Base-by-base conservation (phyloP, 2,329 filamentous ascomycete species). In the Aureobasidium subglaciale region DNA sequence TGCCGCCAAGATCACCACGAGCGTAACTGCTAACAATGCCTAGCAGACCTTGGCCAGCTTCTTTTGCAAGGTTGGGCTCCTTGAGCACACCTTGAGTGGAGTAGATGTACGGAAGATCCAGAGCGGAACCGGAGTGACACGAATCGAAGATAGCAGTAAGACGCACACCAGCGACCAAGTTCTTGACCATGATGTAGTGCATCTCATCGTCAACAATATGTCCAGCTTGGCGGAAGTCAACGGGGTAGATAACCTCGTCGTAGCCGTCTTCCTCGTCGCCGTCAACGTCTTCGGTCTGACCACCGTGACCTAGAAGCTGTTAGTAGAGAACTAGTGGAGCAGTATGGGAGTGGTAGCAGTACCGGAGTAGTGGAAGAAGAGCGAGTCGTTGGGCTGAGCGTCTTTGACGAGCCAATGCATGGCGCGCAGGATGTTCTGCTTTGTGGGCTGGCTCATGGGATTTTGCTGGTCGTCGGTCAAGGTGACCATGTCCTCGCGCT, bases 401-500 rank as follows among this genome's bases (percentile, higher is more conserved):
- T 96, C 91, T 73, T 96, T 96, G 57, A 96, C 90, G 18, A 97
- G 76, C 92, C 92, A 97, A 69, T 96, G 91, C 92, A 97, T 97
- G 27, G 92, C 92, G 53, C 92, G 83, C 34, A 97, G 72, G 56
- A 97, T 95, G 68, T 97, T 97, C 63, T 89, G 87, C 71, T 96
- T 96, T 5, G 90, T 96, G 8, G 92, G 92, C 73, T 96, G 90
- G 72, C 90, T 95, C 88, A 96, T 95, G 24, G 90, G 89, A 64
- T 96, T 96, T 70, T 96, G 90, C 74, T 96, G 91, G 69, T 97
- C 92, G 68, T 97, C 92, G 35, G 92, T 96, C 68, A 97, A 79
- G 59, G 93, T 85, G 18, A 97, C 92, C 92, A 97, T 97, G 67
- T 97, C 91, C 71, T 96, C 92, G 57, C 90, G 79, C 73, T 90